Evolutionary conservation across 2,329 filamentous ascomycete genomes (phyloP).

Genomic region (Xylaria sp.): DNA sequence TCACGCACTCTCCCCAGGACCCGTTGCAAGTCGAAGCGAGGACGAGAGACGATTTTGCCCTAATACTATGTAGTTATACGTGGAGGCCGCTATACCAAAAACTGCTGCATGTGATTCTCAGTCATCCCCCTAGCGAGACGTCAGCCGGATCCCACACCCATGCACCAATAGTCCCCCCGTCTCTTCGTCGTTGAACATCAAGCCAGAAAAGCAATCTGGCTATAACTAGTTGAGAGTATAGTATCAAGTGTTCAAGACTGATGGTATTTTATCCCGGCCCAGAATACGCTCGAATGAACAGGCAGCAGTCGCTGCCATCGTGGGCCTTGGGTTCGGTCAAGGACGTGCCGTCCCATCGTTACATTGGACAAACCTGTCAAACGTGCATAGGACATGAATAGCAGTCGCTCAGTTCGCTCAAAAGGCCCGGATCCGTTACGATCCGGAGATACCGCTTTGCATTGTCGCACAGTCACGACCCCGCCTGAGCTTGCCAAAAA

Average conservation of each 20-base stretch:
- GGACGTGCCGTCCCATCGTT: slow-evolving; percentile 20
- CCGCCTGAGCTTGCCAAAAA: slow-evolving; percentile 23
- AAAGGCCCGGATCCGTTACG: slow-evolving; percentile 1
- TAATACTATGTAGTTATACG: background rate
- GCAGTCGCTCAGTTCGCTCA: slow-evolving; percentile 14
- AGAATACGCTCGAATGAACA: slow-evolving; percentile 3
- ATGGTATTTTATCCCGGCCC: background rate
- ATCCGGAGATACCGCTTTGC: slow-evolving; percentile 19
- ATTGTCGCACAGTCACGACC: slow-evolving; percentile 26
- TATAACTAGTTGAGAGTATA: background rate
- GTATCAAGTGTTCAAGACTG: background rate
- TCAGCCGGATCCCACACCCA: slow-evolving; percentile 29
- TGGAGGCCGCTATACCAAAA: slow-evolving; percentile 10
- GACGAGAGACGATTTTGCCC: background rate
- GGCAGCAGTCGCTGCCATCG: slow-evolving; percentile 8
- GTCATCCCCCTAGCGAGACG: background rate
- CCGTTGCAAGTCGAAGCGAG: slow-evolving; percentile 17
- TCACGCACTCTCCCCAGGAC: slow-evolving; percentile 4
- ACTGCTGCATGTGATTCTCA: slow-evolving; percentile 1
- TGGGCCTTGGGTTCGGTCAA: slow-evolving; percentile 9
- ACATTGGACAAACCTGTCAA: slow-evolving; percentile 33
- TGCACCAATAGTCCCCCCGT: slow-evolving; percentile 1
- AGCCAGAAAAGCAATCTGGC: background rate
- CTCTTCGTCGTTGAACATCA: slow-evolving; percentile 1
- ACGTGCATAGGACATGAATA: slow-evolving; percentile 26